Conservation (phyloP, 2,329 filamentous ascomycete species). For the Aschersonia sp. region DNA sequence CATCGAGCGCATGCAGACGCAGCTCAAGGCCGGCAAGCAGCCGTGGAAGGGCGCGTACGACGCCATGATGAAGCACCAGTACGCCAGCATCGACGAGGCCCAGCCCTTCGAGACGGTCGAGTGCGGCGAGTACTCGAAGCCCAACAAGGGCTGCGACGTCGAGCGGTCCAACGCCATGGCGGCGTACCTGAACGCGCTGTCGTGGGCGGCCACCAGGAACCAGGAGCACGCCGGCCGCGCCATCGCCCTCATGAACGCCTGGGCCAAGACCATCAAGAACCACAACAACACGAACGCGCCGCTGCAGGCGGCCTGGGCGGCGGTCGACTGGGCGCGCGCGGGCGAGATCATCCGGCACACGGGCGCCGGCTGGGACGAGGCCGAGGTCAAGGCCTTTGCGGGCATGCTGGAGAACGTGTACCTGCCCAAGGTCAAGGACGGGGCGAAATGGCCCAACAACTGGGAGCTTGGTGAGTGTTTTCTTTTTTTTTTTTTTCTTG, state of each 20-base stretch:
- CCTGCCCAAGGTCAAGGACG: slow-evolving; percentile 8
- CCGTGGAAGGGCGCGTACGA: background rate
- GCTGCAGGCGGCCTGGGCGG: slow-evolving; percentile 12
- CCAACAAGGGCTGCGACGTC: slow-evolving; percentile 9
- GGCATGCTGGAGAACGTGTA: slow-evolving; percentile 11
- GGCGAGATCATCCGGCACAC: slow-evolving; percentile 12
- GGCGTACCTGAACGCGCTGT: slow-evolving; percentile 11
- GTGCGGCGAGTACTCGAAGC: background rate
- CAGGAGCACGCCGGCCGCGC: slow-evolving; percentile 9
- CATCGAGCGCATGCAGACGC: background rate
- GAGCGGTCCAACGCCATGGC: slow-evolving; percentile 12
- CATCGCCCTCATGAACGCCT: slow-evolving; percentile 13
- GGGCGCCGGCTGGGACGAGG: slow-evolving; percentile 9
- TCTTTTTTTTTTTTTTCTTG: background rate
- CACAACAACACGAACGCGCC: slow-evolving; percentile 12
- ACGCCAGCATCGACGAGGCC: background rate
- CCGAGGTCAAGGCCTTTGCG: slow-evolving; percentile 8
- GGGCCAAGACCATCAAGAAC: slow-evolving; percentile 8
- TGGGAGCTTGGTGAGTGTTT: slow-evolving; percentile 11
- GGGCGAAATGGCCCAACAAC: slow-evolving; percentile 7
- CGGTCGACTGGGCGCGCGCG: slow-evolving; percentile 10
- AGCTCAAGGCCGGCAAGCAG: background rate
- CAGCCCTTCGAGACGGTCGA: background rate
- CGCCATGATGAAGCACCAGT: background rate
- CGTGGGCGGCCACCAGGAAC: slow-evolving; percentile 9